A percentile compares a stretch with the other conserved stretches of the same genome.
These are phyloP conservation scores for Brachypodium distachyon DNA, from an alignment of 202 grass and related monocot species.

Conservation along the genomic window DNA sequence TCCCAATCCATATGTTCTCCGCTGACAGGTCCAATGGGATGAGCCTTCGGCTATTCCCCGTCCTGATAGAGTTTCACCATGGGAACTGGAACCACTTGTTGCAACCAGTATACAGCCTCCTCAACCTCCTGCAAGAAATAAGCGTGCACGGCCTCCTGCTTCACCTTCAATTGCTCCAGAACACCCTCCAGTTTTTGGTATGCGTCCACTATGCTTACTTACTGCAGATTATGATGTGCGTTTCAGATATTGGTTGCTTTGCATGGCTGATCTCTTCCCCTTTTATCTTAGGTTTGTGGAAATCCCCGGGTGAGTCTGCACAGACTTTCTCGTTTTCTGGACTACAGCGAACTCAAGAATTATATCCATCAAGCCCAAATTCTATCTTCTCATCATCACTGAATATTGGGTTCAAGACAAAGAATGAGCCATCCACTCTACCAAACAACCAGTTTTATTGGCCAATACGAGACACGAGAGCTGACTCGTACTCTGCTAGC, in stretches of 20 bases:
- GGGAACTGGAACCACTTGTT: slow-evolving; percentile 81
- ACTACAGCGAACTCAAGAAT: slow-evolving; percentile 36
- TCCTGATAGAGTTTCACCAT: slow-evolving; percentile 86
- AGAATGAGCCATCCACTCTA: slow-evolving; percentile 28
- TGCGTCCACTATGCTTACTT: slow-evolving; percentile 13
- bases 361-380: slow-evolving; percentile 34
- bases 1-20: slow-evolving; percentile 7
- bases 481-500: slow-evolving; percentile 34
- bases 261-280: slow-evolving; percentile 19
- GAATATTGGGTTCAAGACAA: slow-evolving; percentile 40
- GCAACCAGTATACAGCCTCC: slow-evolving; percentile 18
- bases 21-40: slow-evolving; percentile 84
- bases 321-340: slow-evolving; percentile 62
- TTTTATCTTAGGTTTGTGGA: slow-evolving; percentile 58
- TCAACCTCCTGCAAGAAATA: slow-evolving; percentile 53
- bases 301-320: slow-evolving; percentile 39
- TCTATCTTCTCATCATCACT: slow-evolving; percentile 37
- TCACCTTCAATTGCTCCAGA: slow-evolving; percentile 37
- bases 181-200: slow-evolving; percentile 43
- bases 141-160: slow-evolving; percentile 50
- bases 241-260: not conserved
- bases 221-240: not conserved
- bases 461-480: slow-evolving; percentile 40
- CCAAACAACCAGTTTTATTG: slow-evolving; percentile 44
- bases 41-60: slow-evolving; percentile 59